phyloP scores from a whole-genome alignment of 345 rosid genomes.

The Populus simonii region DNA sequence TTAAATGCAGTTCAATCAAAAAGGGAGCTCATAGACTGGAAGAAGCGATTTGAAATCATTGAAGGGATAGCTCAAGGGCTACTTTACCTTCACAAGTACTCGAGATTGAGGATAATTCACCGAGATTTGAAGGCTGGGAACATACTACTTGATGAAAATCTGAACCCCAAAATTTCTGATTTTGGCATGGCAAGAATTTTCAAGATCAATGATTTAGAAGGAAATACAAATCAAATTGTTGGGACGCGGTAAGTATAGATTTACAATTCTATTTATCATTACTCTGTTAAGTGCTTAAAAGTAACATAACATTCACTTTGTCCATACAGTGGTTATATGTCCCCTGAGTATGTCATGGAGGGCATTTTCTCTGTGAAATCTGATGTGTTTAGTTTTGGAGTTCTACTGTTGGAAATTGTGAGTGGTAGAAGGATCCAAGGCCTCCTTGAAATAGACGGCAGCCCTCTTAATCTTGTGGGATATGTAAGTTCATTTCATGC shows the following conservation, averaged over 20 bases:
- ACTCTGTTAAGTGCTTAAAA: too few relatives aligned
- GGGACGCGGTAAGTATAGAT: slow-evolving; percentile 8
- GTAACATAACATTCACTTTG: neutral
- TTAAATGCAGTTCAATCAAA: neutral
- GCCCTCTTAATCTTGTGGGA: slow-evolving; percentile 7
- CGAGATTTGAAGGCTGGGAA: slow-evolving; percentile 24
- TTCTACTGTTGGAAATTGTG: slow-evolving; percentile 12
- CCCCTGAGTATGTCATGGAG: slow-evolving; percentile 17
- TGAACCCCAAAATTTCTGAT: slow-evolving; percentile 24
- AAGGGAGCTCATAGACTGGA: slow-evolving; percentile 7
- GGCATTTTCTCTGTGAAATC: slow-evolving; percentile 24
- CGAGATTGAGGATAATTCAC: slow-evolving; percentile 8
- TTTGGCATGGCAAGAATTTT: slow-evolving; percentile 25
- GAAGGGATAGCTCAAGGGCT: slow-evolving; percentile 14
- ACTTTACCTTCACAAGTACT: slow-evolving; percentile 11
- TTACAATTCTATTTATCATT: too few relatives aligned
- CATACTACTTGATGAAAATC: slow-evolving; percentile 16
- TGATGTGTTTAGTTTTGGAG: slow-evolving; percentile 27
- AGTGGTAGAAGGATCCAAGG: slow-evolving; percentile 12
- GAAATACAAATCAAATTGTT: neutral
- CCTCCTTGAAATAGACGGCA: neutral
- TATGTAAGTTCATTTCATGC: slow-evolving; percentile 10
- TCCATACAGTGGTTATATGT: slow-evolving; percentile 12
- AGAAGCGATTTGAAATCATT: neutral
- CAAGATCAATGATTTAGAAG: neutral